Evolutionary conservation across 2,329 filamentous ascomycete genomes (phyloP).

Genomic region (Neonectria magnoliae): DNA sequence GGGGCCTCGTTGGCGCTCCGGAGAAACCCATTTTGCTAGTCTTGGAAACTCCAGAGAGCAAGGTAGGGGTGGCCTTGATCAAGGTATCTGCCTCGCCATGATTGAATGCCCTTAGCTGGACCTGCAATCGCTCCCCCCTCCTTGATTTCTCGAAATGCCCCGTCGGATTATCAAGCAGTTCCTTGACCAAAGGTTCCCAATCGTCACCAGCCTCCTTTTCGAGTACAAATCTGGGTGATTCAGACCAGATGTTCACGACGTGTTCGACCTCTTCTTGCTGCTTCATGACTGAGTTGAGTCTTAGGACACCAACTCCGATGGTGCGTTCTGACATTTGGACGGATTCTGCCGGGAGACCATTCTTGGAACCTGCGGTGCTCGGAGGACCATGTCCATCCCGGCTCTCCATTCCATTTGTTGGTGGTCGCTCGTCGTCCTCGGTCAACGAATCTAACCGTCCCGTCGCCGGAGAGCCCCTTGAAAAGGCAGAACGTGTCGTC

Average conservation of each 20-base stretch:
- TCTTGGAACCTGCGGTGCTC: constrained; percentile 65
- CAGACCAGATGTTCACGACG: constrained; percentile 80
- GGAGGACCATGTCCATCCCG: constrained; percentile 59
- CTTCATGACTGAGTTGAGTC: constrained; percentile 79
- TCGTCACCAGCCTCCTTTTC: constrained; percentile 71
- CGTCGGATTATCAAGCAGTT: constrained; percentile 77
- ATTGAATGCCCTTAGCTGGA: constrained; percentile 82
- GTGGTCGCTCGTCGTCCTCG: constrained; percentile 57
- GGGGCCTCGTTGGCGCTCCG: constrained; percentile 84
- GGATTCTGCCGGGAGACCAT: constrained; percentile 33
- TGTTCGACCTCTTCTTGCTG: constrained; percentile 78
- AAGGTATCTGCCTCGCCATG: constrained; percentile 81
- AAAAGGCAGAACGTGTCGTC: constrained; percentile 63
- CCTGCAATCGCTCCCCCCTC: constrained; percentile 78
- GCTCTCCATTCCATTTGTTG: constrained; percentile 51
- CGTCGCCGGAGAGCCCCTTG: constrained; percentile 55
- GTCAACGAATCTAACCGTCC: constrained; percentile 66
- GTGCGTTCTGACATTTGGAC: constrained; percentile 60
- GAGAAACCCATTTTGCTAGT: constrained; percentile 94
- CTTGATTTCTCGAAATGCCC: constrained; percentile 79
- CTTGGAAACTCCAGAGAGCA: constrained; percentile 82
- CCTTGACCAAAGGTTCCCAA: constrained; percentile 78
- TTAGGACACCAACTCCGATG: constrained; percentile 80
- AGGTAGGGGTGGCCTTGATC: constrained; percentile 86
- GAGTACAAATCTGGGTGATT: constrained; percentile 61